Evolutionary conservation across 169 alveolate species (phyloP).

Genomic region (Blepharisma undulans): DNA sequence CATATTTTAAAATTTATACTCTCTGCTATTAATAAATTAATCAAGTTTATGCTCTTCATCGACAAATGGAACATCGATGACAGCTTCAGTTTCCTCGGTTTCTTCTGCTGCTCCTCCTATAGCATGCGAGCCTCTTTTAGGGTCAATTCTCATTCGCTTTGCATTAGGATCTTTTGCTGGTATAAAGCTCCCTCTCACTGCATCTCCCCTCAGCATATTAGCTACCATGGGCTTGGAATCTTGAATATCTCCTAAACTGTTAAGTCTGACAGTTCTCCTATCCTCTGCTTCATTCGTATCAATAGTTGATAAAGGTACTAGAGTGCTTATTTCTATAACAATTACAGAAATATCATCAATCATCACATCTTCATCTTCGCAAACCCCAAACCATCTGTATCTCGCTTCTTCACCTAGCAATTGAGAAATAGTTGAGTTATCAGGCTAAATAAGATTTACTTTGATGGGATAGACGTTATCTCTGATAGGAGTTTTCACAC

Average conservation of each 20-base stretch:
- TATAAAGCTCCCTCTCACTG: constrained; percentile 34
- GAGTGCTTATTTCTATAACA: background rate
- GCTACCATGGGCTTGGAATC: background rate
- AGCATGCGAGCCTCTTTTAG: constrained; percentile 15
- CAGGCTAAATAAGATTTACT: background rate
- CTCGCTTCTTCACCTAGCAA: constrained; percentile 40
- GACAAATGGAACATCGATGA: background rate
- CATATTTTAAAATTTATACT: too few species aligned
- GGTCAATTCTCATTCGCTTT: constrained; percentile 5
- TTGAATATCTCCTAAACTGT: background rate
- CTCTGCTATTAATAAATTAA: background rate
- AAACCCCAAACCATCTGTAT: constrained; percentile 30
- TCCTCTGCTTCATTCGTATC: background rate
- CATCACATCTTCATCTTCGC: constrained; percentile 45
- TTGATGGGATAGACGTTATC: background rate
- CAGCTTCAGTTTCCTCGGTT: background rate
- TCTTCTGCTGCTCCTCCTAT: background rate
- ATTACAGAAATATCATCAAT: constrained; percentile 43
- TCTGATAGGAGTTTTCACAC: background rate
- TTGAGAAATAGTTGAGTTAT: constrained; percentile 22
- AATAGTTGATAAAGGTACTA: background rate
- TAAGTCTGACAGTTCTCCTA: background rate
- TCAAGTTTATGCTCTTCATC: background rate
- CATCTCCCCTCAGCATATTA: background rate
- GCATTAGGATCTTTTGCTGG: constrained; percentile 10